These are phyloP conservation scores for Capsicum rhomboideum DNA, from an alignment of 257 asterid genomes.

Conservation along the genomic window DNA sequence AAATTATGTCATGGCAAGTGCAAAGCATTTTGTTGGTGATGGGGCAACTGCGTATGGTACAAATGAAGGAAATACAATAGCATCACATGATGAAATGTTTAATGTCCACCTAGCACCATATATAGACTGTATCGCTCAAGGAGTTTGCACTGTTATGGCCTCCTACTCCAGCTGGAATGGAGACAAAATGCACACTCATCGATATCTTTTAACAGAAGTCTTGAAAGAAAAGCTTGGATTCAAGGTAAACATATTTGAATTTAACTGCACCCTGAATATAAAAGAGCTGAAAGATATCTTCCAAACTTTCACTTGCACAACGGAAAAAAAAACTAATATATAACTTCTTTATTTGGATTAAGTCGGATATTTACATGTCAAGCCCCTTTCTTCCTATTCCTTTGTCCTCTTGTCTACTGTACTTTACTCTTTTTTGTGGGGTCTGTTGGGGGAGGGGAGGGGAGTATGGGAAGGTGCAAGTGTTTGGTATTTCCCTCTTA, in stretches of 20 bases:
- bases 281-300: background rate
- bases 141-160: conserved; percentile 88
- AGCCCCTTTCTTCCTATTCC: background rate
- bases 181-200: conserved; percentile 42
- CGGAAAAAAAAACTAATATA: background rate
- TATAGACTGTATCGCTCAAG: conserved; percentile 63
- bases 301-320: background rate
- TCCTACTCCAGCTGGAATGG: conserved; percentile 88
- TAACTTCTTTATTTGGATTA: background rate
- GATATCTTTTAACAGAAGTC: conserved; percentile 61
- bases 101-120: conserved; percentile 76
- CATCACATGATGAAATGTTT: conserved; percentile 60
- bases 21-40: conserved; percentile 93
- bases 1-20: conserved; percentile 66
- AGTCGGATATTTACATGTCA: background rate
- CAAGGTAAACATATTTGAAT: conserved; percentile 34
- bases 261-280: background rate
- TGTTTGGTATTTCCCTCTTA: background rate
- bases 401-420: background rate
- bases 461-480: background rate
- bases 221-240: conserved; percentile 82
- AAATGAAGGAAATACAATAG: conserved; percentile 68
- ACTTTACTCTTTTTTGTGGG: background rate
- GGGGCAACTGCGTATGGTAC: conserved; percentile 74
- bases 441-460: background rate